Percentiles rank a stretch among this genome's conserved stretches.
These are phyloP conservation scores for Aspergillus japonicus DNA, from an alignment of 2,329 filamentous ascomycete genomes.

Conservation along the genomic window DNA sequence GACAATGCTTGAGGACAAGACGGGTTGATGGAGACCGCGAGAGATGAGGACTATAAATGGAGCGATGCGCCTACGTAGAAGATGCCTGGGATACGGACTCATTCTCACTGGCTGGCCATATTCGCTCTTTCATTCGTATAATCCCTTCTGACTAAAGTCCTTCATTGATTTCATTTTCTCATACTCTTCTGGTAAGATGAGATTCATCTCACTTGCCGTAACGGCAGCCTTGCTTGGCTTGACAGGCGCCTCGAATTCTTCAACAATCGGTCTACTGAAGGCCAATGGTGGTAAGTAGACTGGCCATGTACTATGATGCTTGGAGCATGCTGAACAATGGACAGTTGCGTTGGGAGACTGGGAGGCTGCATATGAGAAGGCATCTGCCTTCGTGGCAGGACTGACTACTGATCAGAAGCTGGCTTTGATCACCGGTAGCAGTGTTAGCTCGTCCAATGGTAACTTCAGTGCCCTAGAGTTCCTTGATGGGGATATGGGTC, in stretches of 20 bases:
- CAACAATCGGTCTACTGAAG: constrained; percentile 3
- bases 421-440: constrained; percentile 28
- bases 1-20: background rate
- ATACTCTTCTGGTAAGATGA: background rate
- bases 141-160: background rate
- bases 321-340: background rate
- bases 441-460: constrained; percentile 22
- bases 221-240: constrained; percentile 1
- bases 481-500: constrained; percentile 20
- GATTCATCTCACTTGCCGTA: background rate
- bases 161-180: background rate
- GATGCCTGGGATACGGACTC: background rate
- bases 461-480: constrained; percentile 26
- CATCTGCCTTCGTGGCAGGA: constrained; percentile 17
- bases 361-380: constrained; percentile 19
- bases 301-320: background rate
- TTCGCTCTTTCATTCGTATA: background rate
- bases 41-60: background rate
- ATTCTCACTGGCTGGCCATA: background rate
- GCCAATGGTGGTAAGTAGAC: background rate
- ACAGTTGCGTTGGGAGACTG: constrained; percentile 13
- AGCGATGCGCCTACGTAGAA: background rate
- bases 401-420: constrained; percentile 26
- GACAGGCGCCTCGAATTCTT: background rate
- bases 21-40: background rate